Evolutionary conservation across 2,329 filamentous ascomycete genomes (phyloP), one percentile per base, ranked within the genome.

Genomic region (Colletotrichum agaves): DNA sequence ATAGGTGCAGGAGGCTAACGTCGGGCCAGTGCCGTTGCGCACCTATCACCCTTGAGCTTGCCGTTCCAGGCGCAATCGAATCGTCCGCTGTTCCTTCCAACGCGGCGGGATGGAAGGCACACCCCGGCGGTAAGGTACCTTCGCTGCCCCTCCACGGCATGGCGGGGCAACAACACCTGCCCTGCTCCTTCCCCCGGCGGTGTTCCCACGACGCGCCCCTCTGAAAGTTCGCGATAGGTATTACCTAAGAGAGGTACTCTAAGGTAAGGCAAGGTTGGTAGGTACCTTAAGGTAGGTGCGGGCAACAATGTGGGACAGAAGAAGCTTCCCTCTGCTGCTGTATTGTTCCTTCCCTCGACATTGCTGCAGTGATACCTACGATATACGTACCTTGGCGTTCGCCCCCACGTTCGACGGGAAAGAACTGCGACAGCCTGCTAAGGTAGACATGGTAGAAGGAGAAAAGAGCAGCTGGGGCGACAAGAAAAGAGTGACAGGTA

Each of bases 11-110:
- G 64, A 52, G 52, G 60, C 64, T 59, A 64, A 46, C 39, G 58
- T 41, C 63, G 59, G 62, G 49, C 53, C 35, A 62, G 50, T 63
- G 50, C 63, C 52, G 60, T 67, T 67, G 64, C 64, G 64, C 64
- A 58, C 64, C 64, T 67, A 67, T 67, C 50, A 21, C 23, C 23
- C 23, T 27, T 4, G 23, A 27, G 23, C 23, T 27, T 6, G 23
- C 23, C 23, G 23, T 27, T 27, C 23, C 23, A 27, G 23, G 3
- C 23, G 23, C 23, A 23, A 23, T 23, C 23, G 23, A 23, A 23
- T 23, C 23, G 23, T 23, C 23, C 23, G 5, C 3, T 27, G 23
- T 27, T 27, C 23, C 23, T 27, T 27, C 23, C 23, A 27, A 6
- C 23, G 23, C 23, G 23, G 23, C 21, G 21, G 21, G 21, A 23